Conservation (phyloP, 148 eudicot species). For the Heliamphora exappendiculata region DNA sequence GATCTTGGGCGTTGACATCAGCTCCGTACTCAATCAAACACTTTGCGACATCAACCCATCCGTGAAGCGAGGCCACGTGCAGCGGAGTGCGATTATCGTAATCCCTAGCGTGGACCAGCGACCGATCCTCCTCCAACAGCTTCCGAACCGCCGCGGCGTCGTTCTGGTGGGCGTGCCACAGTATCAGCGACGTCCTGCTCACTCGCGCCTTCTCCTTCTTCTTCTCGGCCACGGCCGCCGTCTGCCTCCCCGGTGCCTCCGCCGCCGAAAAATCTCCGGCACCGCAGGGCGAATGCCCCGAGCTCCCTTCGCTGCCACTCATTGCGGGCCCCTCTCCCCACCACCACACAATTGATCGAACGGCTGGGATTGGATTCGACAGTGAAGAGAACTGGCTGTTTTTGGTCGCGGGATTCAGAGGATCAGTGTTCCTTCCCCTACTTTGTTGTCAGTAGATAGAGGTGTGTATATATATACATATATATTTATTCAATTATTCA, state of each 20-base stretch:
- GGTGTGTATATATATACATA: background rate
- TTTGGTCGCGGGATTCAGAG: background rate
- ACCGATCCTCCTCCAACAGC: constrained; percentile 76
- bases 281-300: constrained; percentile 25
- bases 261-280: constrained; percentile 16
- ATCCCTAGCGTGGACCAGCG: constrained; percentile 74
- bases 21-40: constrained; percentile 70
- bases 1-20: constrained; percentile 90
- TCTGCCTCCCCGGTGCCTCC: no score
- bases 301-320: constrained; percentile 57
- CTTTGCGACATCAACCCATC: constrained; percentile 81
- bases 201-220: constrained; percentile 68
- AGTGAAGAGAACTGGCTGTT: background rate
- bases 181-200: constrained; percentile 73
- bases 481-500: no score
- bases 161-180: constrained; percentile 96
- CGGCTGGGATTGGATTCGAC: background rate
- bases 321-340: constrained; percentile 20
- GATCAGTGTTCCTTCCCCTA: background rate
- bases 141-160: constrained; percentile 66
- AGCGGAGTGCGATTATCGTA: constrained; percentile 88
- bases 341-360: background rate
- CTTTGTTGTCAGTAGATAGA: background rate
- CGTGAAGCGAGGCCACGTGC: constrained; percentile 87
- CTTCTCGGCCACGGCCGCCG: constrained; percentile 34